Evolutionary conservation across 495 filamentous ascomycete species (phyloP).

Genomic region (Halenospora varia): DNA sequence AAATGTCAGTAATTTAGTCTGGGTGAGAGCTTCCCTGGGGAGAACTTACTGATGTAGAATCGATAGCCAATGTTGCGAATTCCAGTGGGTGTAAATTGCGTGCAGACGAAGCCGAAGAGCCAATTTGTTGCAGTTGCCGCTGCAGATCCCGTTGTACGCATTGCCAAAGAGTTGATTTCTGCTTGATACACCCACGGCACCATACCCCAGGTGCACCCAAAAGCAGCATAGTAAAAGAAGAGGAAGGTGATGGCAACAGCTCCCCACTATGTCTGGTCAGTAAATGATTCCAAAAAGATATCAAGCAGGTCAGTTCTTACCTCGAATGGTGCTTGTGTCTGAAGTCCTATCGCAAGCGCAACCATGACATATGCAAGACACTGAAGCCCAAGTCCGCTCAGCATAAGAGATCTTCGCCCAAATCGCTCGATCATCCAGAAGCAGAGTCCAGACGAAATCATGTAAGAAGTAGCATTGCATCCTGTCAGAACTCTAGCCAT

Average conservation of each 20-base stretch:
- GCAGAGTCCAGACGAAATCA: constrained; percentile 64
- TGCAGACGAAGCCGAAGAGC: constrained; percentile 68
- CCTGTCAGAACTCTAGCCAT: constrained; percentile 61
- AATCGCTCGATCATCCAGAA: constrained; percentile 65
- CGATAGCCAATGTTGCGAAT: constrained; percentile 61
- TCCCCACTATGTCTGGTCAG: background rate
- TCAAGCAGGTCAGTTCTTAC: background rate
- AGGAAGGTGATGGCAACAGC: background rate
- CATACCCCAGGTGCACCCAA: constrained; percentile 3
- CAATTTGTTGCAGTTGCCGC: constrained; percentile 76
- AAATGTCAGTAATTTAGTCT: background rate
- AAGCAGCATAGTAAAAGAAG: constrained; percentile 4
- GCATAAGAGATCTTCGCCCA: constrained; percentile 66
- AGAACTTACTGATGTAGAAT: constrained; percentile 43
- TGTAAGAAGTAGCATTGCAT: constrained; percentile 69
- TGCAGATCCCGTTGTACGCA: constrained; percentile 68
- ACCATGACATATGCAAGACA: constrained; percentile 7
- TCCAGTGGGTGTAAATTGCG: constrained; percentile 75
- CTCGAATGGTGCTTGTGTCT: background rate
- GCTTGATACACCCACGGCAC: constrained; percentile 61
- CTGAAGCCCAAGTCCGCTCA: constrained; percentile 26
- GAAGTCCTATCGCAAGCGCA: background rate
- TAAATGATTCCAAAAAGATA: background rate
- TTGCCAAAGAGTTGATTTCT: constrained; percentile 69
- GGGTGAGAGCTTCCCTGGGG: background rate